Percentiles rank a stretch among this genome's conserved stretches.
phyloP scores from a whole-genome alignment of 75 land plant species.

The Pseudotsuga menziesii region DNA sequence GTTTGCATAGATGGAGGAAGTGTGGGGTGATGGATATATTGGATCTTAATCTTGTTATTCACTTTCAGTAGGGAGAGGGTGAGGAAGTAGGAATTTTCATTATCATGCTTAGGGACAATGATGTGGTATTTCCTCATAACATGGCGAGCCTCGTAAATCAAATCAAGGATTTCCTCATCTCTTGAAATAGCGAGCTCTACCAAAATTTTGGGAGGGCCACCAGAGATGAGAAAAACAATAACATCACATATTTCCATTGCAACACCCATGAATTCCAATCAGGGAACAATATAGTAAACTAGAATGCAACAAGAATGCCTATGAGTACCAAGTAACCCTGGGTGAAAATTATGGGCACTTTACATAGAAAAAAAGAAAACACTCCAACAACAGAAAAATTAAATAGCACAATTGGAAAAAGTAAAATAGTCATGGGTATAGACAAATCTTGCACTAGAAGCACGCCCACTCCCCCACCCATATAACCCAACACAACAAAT shows the following conservation, averaged over 20 bases:
- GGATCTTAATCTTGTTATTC: constrained; percentile 4
- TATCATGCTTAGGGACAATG: too few species aligned
- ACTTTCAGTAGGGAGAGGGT: background rate
- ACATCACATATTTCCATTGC: constrained; percentile 83
- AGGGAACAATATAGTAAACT: constrained; percentile 91
- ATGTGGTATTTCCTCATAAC: constrained; percentile 10
- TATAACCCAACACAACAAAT: constrained; percentile 61
- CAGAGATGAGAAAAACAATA: constrained; percentile 90
- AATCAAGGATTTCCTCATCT: constrained; percentile 91
- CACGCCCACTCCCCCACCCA: constrained; percentile 72
- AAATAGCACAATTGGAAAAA: constrained; percentile 44
- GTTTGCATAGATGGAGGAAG: background rate
- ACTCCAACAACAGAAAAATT: constrained; percentile 89
- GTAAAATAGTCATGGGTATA: constrained; percentile 80
- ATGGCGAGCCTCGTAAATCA: constrained; percentile 93
- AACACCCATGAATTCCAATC: constrained; percentile 99
- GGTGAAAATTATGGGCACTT: constrained; percentile 67
- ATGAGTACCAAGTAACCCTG: constrained; percentile 81
- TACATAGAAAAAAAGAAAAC: constrained; percentile 59
- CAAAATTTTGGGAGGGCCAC: constrained; percentile 83
- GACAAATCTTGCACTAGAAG: constrained; percentile 42
- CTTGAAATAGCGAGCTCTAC: constrained; percentile 91
- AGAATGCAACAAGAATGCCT: constrained; percentile 87
- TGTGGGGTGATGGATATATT: constrained; percentile 10
- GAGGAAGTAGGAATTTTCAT: constrained; percentile 9